Evolutionary conservation across 2,329 filamentous ascomycete genomes (phyloP).

Genomic region (Diaporthe ampelina): DNA sequence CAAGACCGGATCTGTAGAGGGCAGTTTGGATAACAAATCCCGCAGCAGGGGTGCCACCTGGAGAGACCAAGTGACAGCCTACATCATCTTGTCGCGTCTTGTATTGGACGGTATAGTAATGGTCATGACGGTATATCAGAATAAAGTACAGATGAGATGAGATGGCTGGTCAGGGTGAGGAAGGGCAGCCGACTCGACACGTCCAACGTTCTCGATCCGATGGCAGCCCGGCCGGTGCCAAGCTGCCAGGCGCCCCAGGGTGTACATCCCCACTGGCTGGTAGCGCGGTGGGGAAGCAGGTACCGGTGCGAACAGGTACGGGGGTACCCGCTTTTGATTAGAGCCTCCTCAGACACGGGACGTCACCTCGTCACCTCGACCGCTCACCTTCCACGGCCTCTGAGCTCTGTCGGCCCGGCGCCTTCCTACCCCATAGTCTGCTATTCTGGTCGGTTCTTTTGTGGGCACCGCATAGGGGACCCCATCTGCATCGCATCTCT

Average conservation of each 20-base stretch:
- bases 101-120: background rate
- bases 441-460: conserved; percentile 10
- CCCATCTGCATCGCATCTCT: conserved; percentile 20
- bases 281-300: background rate
- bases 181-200: conserved; percentile 25
- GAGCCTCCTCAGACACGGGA: conserved; percentile 29
- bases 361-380: conserved; percentile 22
- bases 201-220: conserved; percentile 23
- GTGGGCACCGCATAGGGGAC: conserved; percentile 16
- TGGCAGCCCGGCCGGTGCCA: conserved; percentile 11
- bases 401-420: background rate
- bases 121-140: background rate
- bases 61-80: background rate
- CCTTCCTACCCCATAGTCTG: conserved; percentile 1
- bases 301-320: background rate
- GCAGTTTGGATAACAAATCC: background rate
- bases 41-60: conserved; percentile 21
- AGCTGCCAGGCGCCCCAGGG: background rate
- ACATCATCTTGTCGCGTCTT: background rate
- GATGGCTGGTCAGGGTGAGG: conserved; percentile 7
- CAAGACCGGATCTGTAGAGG: background rate
- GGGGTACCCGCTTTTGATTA: conserved; percentile 27
- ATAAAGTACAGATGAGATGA: conserved; percentile 9
- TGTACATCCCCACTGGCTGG: background rate
- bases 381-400: background rate